phyloP scores from a whole-genome alignment of 2,329 filamentous ascomycete species.

The Furcasterigmium sp. region DNA sequence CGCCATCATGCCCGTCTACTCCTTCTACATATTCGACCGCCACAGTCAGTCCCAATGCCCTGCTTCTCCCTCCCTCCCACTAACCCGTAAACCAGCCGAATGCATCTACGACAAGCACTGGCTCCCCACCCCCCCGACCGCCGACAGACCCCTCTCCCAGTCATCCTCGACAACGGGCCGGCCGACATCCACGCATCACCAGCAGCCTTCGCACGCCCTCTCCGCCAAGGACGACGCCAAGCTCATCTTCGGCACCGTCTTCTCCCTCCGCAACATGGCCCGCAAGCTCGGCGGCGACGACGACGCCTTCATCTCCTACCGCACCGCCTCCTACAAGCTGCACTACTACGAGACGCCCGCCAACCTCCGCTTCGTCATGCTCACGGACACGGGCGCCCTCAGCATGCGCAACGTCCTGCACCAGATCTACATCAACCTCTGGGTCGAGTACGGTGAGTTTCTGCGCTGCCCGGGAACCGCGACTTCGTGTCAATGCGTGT shows the following conservation, averaged over 20 bases:
- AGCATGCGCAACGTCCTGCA: slow-evolving; percentile 94
- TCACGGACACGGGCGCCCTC: slow-evolving; percentile 82
- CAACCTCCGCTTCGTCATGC: slow-evolving; percentile 92
- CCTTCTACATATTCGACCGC: slow-evolving; percentile 98
- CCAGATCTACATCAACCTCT: slow-evolving; percentile 97
- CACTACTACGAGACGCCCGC: slow-evolving; percentile 99
- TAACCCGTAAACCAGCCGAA: slow-evolving; percentile 58
- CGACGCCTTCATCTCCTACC: slow-evolving; percentile 91
- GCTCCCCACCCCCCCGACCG: slow-evolving; percentile 45
- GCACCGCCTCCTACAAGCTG: slow-evolving; percentile 92
- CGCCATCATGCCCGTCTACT: slow-evolving; percentile 80
- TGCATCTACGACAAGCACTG: slow-evolving; percentile 94
- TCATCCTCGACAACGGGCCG: slow-evolving; percentile 13
- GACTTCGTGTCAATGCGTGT: no score
- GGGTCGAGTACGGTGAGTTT: slow-evolving; percentile 81
- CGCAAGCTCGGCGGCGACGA: slow-evolving; percentile 91
- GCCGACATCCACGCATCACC: slow-evolving; percentile 2
- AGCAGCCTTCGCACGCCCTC: slow-evolving; percentile 8
- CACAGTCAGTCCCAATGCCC: slow-evolving; percentile 86
- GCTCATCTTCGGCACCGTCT: slow-evolving; percentile 94
- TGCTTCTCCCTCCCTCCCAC: neutral
- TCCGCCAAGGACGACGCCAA: slow-evolving; percentile 76
- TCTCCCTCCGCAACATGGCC: slow-evolving; percentile 93
- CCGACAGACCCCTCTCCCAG: slow-evolving; percentile 36
- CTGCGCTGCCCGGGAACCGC: neutral